Conservation (phyloP, 108 stramenopile genomes). For the Cyclotella baltica region DNA sequence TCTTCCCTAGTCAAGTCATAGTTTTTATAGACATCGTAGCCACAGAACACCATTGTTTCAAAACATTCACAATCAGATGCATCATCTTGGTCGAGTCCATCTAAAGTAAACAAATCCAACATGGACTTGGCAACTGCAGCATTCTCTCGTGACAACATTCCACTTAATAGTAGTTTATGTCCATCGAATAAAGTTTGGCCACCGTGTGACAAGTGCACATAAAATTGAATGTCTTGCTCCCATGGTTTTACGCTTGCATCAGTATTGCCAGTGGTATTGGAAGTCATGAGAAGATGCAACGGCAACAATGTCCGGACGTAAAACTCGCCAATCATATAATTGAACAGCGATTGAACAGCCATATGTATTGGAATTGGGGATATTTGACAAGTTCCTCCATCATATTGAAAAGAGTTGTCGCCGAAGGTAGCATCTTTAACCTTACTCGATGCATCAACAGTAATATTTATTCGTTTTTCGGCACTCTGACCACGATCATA, state of each 20-base stretch:
- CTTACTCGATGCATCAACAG: constrained; percentile 26
- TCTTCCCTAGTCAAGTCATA: too few relatives aligned
- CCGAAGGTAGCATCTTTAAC: background rate
- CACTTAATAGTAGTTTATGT: constrained; percentile 44
- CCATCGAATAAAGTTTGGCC: constrained; percentile 39
- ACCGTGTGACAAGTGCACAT: constrained; percentile 39
- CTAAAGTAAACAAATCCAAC: constrained; percentile 38
- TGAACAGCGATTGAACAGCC: constrained; percentile 49
- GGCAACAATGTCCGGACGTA: constrained; percentile 42
- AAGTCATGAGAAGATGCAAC: constrained; percentile 37
- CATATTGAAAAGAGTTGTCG: background rate
- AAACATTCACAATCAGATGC: constrained; percentile 53
- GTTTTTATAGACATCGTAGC: constrained; percentile 16
- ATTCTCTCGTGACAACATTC: constrained; percentile 48
- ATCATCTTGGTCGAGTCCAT: background rate
- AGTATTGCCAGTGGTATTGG: background rate
- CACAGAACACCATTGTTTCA: constrained; percentile 57
- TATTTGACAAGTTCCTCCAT: background rate
- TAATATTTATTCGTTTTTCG: background rate
- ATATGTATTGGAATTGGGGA: constrained; percentile 41
- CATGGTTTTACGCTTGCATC: constrained; percentile 15
- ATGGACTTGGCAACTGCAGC: constrained; percentile 29
- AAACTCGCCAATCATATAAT: constrained; percentile 70
- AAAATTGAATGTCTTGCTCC: constrained; percentile 50
- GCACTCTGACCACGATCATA: background rate